phyloP scores from a whole-genome alignment of 768 basidiomycete species.

The Auriscalpium microsporum region DNA sequence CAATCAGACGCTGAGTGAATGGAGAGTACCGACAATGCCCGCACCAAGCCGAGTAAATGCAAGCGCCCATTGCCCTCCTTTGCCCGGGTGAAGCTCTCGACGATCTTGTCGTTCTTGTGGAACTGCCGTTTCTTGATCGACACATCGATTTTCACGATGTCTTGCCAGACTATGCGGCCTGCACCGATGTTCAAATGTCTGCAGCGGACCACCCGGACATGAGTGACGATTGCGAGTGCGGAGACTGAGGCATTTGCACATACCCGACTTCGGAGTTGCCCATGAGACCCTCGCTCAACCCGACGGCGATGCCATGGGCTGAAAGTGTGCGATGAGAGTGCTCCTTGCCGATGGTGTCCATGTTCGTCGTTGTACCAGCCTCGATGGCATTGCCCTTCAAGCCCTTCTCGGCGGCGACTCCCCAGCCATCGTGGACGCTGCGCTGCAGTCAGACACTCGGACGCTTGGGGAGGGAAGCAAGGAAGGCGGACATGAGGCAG shows the following conservation, averaged over 20 bases:
- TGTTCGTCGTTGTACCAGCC: slow-evolving; percentile 75
- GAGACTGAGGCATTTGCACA: slow-evolving; percentile 20
- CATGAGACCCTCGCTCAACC: slow-evolving; percentile 90
- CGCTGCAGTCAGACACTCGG: not conserved
- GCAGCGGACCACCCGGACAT: slow-evolving; percentile 1
- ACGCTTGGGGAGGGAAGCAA: not conserved
- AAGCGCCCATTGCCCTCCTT: slow-evolving; percentile 78
- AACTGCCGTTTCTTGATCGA: slow-evolving; percentile 85
- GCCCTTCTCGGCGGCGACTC: slow-evolving; percentile 57
- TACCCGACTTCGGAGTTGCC: slow-evolving; percentile 97
- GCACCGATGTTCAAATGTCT: slow-evolving; percentile 95
- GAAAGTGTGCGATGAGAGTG: slow-evolving; percentile 67
- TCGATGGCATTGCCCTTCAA: slow-evolving; percentile 85
- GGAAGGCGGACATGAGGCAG: slow-evolving; percentile 67
- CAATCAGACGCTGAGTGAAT: not conserved
- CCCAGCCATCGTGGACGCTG: slow-evolving; percentile 97
- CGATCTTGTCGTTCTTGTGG: slow-evolving; percentile 66
- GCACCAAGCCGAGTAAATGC: slow-evolving; percentile 79
- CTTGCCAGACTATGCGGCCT: slow-evolving; percentile 94
- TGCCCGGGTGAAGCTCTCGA: slow-evolving; percentile 69
- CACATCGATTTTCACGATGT: slow-evolving; percentile 92
- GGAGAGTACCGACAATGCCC: not conserved
- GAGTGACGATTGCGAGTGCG: not conserved
- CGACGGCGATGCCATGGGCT: slow-evolving; percentile 89
- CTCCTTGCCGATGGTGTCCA: slow-evolving; percentile 79